Conservation (phyloP, 345 rosid species). For the Eucalyptus sp. region DNA sequence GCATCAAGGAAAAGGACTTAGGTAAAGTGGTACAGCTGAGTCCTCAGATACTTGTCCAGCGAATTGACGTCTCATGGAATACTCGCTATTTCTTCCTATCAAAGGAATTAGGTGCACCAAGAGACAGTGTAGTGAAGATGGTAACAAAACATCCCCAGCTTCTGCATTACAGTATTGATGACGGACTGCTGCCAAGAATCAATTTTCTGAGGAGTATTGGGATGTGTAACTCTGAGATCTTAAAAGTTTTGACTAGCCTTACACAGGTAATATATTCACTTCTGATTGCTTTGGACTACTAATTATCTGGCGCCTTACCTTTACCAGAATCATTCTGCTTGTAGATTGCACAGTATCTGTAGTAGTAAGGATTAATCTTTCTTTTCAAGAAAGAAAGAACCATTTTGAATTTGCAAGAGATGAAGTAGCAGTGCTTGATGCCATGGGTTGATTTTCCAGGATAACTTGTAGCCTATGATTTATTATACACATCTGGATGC, state of each 20-base stretch:
- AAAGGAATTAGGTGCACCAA: constrained; percentile 84
- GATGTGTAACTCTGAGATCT: constrained; percentile 64
- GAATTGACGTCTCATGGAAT: constrained; percentile 91
- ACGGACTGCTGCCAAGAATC: constrained; percentile 84
- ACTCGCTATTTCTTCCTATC: constrained; percentile 83
- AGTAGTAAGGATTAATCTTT: neutral
- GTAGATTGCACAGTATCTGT: neutral
- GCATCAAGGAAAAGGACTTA: constrained; percentile 57
- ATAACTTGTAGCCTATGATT: neutral
- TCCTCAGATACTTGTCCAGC: constrained; percentile 92
- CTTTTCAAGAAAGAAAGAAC: neutral
- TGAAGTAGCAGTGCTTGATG: neutral
- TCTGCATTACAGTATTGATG: constrained; percentile 90
- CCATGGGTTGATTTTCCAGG: neutral
- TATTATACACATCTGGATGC: neutral
- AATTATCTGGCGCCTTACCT: neutral
- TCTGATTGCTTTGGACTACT: neutral
- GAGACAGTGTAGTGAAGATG: constrained; percentile 85
- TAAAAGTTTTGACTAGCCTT: constrained; percentile 93
- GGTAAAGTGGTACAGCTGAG: constrained; percentile 93
- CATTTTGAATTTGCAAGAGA: neutral
- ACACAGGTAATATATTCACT: constrained; percentile 55
- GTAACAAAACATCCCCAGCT: constrained; percentile 91
- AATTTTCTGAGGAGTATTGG: constrained; percentile 91
- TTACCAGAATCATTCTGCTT: neutral